These are phyloP conservation scores for Besnoitia besnoiti DNA, from an alignment of 169 alveolate genomes.

Conservation along the genomic window DNA sequence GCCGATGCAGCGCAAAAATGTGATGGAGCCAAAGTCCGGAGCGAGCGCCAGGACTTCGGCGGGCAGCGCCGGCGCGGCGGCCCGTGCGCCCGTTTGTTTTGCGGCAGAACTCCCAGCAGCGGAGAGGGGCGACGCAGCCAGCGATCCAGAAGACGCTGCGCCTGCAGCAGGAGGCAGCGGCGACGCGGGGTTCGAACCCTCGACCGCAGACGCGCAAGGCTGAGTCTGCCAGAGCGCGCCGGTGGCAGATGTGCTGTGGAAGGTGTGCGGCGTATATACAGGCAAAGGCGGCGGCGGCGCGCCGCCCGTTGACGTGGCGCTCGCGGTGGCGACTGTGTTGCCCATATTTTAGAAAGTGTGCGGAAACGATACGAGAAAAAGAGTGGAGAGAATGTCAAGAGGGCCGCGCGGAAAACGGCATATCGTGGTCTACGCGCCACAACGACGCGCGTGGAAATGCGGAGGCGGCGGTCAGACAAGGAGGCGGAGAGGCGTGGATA, in stretches of 20 bases:
- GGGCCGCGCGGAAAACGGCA: neutral
- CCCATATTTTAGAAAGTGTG: neutral
- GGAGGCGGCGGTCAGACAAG: too few species aligned
- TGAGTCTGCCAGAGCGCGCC: neutral
- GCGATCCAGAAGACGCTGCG: neutral
- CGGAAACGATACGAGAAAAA: neutral
- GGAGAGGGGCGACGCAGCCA: neutral
- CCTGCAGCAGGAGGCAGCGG: neutral
- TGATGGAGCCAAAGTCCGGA: neutral
- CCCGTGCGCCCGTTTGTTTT: neutral
- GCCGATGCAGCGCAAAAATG: neutral
- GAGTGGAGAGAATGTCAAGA: neutral
- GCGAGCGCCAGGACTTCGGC: constrained; percentile 9
- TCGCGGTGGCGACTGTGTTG: neutral
- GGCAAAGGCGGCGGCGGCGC: neutral
- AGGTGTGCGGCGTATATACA: neutral
- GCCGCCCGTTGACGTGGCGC: constrained; percentile 26
- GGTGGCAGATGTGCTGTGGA: neutral
- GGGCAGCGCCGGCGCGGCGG: neutral
- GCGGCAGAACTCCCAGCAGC: neutral
- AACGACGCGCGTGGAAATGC: too few species aligned
- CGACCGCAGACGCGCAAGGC: neutral
- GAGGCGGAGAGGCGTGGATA: too few species aligned
- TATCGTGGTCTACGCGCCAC: too few species aligned
- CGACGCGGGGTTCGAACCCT: neutral